A percentile compares a stretch with the other conserved stretches of the same genome.
These are phyloP conservation scores for Syzygium aqueum DNA, from an alignment of 345 rosid species.

Conservation along the genomic window DNA sequence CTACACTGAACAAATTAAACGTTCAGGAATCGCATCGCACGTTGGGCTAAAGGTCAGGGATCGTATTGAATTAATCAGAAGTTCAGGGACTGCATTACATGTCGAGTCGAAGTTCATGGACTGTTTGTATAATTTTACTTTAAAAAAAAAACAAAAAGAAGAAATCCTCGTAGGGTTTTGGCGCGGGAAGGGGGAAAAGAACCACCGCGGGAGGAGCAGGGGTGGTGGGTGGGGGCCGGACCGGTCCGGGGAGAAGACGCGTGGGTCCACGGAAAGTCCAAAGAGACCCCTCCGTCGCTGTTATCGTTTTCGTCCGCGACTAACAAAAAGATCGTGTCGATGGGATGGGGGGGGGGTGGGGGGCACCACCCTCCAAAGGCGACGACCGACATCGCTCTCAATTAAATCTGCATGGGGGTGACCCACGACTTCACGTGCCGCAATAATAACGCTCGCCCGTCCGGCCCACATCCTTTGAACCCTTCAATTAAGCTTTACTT, in stretches of 20 bases:
- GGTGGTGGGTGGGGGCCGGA: not conserved
- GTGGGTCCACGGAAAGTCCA: not conserved
- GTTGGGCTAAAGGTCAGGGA: too few species aligned
- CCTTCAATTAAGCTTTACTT: not conserved
- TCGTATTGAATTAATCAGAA: too few species aligned
- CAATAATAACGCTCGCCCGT: not conserved
- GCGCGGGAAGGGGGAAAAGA: not conserved
- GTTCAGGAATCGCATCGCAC: too few species aligned
- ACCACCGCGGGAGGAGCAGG: not conserved
- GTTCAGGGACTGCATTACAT: too few species aligned
- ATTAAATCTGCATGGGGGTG: not conserved
- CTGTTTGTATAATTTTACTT: fast-evolving
- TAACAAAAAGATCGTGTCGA: not conserved
- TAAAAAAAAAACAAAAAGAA: too few species aligned
- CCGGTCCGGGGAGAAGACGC: not conserved
- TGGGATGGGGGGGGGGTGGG: too few species aligned
- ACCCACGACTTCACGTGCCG: not conserved
- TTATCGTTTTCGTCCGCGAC: not conserved
- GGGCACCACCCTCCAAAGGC: not conserved
- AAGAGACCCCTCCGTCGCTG: not conserved
- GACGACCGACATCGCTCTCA: not conserved
- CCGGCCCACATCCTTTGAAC: not conserved
- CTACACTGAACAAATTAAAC: too few species aligned
- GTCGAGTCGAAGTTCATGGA: too few species aligned
- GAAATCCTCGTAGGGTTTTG: not conserved